phyloP scores from a whole-genome alignment of 129 eudicot genomes.

The Ambrosia trifida region DNA sequence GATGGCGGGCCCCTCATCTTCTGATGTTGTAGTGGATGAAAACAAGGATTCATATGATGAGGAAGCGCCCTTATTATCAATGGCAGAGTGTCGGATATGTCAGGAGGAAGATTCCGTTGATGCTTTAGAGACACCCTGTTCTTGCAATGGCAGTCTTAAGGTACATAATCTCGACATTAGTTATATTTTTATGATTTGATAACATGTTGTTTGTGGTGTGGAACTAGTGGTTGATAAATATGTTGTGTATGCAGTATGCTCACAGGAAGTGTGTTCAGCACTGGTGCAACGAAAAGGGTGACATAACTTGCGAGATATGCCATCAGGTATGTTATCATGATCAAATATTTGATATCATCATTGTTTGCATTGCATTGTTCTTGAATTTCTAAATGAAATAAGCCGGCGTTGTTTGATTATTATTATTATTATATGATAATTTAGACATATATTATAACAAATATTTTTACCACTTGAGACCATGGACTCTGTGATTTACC shows the following conservation, averaged over 20 bases:
- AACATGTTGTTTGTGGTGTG: conserved; percentile 11
- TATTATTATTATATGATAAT: neutral
- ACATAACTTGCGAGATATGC: conserved; percentile 47
- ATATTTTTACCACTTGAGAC: neutral
- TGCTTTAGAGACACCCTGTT: conserved; percentile 42
- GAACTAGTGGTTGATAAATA: neutral
- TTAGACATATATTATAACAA: conserved; percentile 6
- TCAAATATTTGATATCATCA: neutral
- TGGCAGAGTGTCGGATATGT: conserved; percentile 46
- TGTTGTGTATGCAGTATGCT: conserved; percentile 35
- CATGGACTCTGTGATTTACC: neutral
- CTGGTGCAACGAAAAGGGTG: conserved; percentile 44
- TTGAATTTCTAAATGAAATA: neutral
- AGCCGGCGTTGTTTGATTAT: neutral
- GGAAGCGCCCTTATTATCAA: conserved; percentile 65
- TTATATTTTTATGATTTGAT: neutral
- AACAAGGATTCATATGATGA: conserved; percentile 49
- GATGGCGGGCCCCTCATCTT: conserved; percentile 50
- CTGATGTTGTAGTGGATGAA: conserved; percentile 39
- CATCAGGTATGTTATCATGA: conserved; percentile 35
- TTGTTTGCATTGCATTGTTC: neutral
- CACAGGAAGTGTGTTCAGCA: conserved; percentile 50
- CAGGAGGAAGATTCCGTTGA: conserved; percentile 43
- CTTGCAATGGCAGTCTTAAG: conserved; percentile 48
- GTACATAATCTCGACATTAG: neutral